These are phyloP conservation scores for Tuber borchii DNA, from an alignment of 495 filamentous ascomycete species.

Conservation along the genomic window DNA sequence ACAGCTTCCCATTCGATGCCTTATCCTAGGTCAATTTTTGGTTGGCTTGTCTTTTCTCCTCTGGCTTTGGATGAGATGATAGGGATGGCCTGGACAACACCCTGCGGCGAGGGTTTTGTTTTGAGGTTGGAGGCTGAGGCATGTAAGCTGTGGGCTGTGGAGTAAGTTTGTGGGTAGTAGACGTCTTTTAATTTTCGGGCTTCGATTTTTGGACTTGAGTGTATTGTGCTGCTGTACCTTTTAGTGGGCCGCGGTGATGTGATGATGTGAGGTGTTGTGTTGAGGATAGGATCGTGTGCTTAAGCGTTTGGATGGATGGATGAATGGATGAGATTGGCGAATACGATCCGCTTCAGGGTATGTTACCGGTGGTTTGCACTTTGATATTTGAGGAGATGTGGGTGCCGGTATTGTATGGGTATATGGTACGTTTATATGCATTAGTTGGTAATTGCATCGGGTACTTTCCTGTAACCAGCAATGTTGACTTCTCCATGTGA, in stretches of 20 bases:
- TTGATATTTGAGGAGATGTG: background rate
- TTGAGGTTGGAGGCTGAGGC: background rate
- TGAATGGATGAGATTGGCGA: conserved; percentile 3
- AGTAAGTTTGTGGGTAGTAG: background rate
- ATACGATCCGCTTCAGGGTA: conserved; percentile 5
- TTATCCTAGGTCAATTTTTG: too few species aligned
- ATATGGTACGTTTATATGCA: background rate
- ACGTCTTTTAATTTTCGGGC: background rate
- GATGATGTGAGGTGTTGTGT: background rate
- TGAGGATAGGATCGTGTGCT: background rate
- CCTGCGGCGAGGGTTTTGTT: background rate
- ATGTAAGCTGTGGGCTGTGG: background rate
- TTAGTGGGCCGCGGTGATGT: background rate
- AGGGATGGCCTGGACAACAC: background rate
- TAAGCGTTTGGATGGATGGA: background rate
- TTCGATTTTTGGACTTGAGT: background rate
- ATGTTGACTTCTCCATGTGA: background rate
- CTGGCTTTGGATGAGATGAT: background rate
- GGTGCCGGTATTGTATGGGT: background rate
- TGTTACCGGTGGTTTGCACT: background rate
- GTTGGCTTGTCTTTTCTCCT: background rate
- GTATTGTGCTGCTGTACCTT: background rate
- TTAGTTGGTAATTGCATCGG: background rate
- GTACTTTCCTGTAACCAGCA: background rate
- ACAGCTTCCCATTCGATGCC: too few species aligned